Conservation (phyloP, 2,329 filamentous ascomycete species). For the Penicillium sp. region DNA sequence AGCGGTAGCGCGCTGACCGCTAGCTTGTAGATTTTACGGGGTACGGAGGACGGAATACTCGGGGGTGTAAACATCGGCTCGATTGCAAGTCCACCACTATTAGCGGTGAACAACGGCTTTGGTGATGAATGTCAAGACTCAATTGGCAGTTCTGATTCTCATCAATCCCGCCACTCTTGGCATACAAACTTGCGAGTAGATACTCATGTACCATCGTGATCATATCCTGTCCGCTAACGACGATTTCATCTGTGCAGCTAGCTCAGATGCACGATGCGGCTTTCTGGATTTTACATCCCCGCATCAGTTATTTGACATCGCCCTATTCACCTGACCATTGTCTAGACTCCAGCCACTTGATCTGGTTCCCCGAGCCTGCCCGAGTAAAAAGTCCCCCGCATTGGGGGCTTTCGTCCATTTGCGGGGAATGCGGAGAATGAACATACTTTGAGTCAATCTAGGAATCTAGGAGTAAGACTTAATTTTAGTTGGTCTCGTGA, state of each 20-base stretch:
- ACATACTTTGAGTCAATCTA: not conserved
- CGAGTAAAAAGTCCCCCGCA: not conserved
- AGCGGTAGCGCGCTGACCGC: constrained; percentile 8
- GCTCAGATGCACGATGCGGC: constrained; percentile 1
- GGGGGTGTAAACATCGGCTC: not conserved
- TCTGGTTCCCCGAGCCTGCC: not conserved
- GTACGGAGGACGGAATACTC: not conserved
- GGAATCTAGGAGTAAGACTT: not conserved
- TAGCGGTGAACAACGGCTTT: constrained; percentile 5
- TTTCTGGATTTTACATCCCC: not conserved
- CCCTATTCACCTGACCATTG: not conserved
- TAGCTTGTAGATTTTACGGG: not conserved
- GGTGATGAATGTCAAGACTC: not conserved
- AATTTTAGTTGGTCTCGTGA: not conserved
- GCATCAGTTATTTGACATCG: not conserved
- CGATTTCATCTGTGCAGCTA: not conserved
- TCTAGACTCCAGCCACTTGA: not conserved
- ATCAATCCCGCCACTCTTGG: not conserved
- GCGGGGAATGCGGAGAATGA: constrained; percentile 8
- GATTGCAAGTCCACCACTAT: not conserved
- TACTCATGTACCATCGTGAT: not conserved
- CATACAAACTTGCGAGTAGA: not conserved
- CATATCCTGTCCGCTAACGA: not conserved
- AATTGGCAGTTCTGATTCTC: not conserved
- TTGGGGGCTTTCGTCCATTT: not conserved